Conservation (phyloP, 768 basidiomycete genomes). For the Russula olivacea region DNA sequence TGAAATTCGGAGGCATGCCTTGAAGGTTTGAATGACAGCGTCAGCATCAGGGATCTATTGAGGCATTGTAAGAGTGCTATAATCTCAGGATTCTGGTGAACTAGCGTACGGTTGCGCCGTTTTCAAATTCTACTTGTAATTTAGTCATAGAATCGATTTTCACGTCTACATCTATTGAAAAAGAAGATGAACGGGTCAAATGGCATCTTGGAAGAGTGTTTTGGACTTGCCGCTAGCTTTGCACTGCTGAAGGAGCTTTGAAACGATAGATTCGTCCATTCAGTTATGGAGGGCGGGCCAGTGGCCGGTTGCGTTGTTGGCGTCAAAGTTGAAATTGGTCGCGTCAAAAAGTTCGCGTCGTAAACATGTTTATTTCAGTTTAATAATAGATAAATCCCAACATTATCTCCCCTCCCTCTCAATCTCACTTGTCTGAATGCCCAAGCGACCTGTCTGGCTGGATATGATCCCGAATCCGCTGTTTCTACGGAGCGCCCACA, state of each 20-base stretch:
- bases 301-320: conserved; percentile 1
- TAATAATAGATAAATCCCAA: background rate
- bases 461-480: conserved; percentile 75
- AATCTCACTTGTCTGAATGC: conserved; percentile 66
- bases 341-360: background rate
- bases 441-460: conserved; percentile 80
- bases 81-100: background rate
- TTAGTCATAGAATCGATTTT: conserved; percentile 78
- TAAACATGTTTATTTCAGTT: background rate
- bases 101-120: conserved; percentile 54
- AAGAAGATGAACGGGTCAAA: conserved; percentile 8
- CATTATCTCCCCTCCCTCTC: background rate
- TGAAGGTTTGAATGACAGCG: conserved; percentile 59
- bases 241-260: conserved; percentile 31
- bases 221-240: conserved; percentile 31
- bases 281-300: background rate
- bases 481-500: conserved; percentile 48
- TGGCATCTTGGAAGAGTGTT: background rate
- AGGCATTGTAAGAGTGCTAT: background rate
- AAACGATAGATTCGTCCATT: conserved; percentile 32
- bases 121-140: conserved; percentile 69
- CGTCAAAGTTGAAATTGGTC: background rate
- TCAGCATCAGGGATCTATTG: conserved; percentile 69
- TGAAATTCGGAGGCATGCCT: conserved; percentile 67
- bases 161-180: conserved; percentile 60